A percentile compares a stretch with the other conserved stretches of the same genome.
Evolutionary conservation across 2,329 filamentous ascomycete genomes (phyloP).

Genomic region (Fusarium sp.): DNA sequence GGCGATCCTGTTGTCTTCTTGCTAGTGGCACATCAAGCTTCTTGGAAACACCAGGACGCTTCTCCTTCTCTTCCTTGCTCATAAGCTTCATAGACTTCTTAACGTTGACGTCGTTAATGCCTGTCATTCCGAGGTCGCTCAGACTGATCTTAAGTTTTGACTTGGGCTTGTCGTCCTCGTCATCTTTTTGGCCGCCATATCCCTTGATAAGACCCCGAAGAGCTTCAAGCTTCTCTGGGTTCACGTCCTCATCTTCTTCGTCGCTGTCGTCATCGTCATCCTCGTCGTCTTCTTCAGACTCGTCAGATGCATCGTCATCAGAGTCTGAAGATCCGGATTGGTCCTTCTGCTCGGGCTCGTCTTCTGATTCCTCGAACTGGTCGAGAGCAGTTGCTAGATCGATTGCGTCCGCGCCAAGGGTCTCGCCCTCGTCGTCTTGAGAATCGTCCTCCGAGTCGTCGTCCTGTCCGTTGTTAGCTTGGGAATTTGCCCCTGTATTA

Average conservation of each 20-base stretch:
- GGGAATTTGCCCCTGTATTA: not conserved
- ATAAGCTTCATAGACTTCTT: slow-evolving; percentile 86
- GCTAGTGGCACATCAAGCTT: slow-evolving; percentile 88
- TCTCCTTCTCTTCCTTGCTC: slow-evolving; percentile 72
- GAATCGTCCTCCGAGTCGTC: slow-evolving; percentile 72
- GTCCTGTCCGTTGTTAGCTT: slow-evolving; percentile 54
- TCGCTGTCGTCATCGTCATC: slow-evolving; percentile 65
- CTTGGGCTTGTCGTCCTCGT: slow-evolving; percentile 62
- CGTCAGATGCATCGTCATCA: slow-evolving; percentile 59
- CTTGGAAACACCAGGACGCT: slow-evolving; percentile 63
- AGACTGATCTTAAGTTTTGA: slow-evolving; percentile 79
- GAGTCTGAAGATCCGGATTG: slow-evolving; percentile 63
- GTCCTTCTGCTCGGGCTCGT: slow-evolving; percentile 63
- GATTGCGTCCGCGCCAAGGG: slow-evolving; percentile 72
- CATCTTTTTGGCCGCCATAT: slow-evolving; percentile 75
- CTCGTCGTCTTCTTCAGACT: slow-evolving; percentile 63
- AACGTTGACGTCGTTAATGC: slow-evolving; percentile 80
- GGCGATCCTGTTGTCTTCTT: slow-evolving; percentile 86
- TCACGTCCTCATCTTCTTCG: slow-evolving; percentile 59
- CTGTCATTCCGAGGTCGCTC: slow-evolving; percentile 79
- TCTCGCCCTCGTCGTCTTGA: slow-evolving; percentile 69
- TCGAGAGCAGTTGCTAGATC: slow-evolving; percentile 72
- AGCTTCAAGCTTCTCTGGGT: slow-evolving; percentile 73
- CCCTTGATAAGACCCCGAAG: slow-evolving; percentile 79
- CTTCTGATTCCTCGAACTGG: slow-evolving; percentile 66